These are phyloP conservation scores for Quercus lobata DNA, from an alignment of 331 rosid species.

Conservation along the genomic window DNA sequence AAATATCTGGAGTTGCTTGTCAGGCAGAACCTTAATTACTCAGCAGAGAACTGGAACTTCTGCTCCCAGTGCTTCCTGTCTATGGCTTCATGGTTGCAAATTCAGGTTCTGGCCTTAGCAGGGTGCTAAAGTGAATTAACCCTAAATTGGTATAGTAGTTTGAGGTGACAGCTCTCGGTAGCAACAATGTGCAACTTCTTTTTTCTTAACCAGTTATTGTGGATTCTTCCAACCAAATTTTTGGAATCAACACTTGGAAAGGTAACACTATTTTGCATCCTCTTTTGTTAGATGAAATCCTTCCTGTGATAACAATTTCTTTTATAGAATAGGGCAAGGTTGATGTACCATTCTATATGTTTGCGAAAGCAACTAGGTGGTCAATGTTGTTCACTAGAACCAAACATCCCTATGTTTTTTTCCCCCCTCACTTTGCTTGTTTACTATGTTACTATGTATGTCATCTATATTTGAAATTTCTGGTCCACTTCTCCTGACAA, in stretches of 20 bases:
- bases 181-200: not conserved
- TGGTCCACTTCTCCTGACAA: not conserved
- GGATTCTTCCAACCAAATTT: not conserved
- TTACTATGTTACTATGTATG: not conserved
- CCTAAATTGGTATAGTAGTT: not conserved
- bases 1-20: not conserved
- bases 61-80: not conserved
- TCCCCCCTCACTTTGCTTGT: not conserved
- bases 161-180: not conserved
- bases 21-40: not conserved
- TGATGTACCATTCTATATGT: not conserved
- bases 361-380: not conserved
- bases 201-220: not conserved
- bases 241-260: not conserved
- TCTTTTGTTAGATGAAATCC: not conserved
- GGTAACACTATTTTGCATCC: not conserved
- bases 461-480: not conserved
- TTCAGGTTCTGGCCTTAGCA: not conserved
- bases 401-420: too few species aligned
- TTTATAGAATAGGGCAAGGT: not conserved
- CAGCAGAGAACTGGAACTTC: not conserved
- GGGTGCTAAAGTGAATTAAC: not conserved
- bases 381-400: not conserved
- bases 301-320: not conserved
- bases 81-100: not conserved